Base-by-base conservation (phyloP, 2,329 filamentous ascomycete species). In the Ceratocystis destructans region DNA sequence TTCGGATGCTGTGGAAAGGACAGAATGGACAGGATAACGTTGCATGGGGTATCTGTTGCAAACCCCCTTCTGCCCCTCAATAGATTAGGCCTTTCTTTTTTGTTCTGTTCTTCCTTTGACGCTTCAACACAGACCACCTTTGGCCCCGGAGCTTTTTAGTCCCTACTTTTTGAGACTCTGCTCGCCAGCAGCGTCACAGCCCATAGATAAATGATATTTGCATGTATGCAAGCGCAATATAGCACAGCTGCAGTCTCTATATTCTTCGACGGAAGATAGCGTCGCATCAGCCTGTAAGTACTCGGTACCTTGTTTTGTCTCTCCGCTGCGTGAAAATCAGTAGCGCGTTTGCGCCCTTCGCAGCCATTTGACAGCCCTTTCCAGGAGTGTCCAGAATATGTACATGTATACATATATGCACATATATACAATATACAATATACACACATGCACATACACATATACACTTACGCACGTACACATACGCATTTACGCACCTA, bases 91-190 rank as follows among this genome's bases (percentile, higher is more conserved):
- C 46, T n/a, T 50, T 50, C n/a, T 50, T 22, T 20, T 20, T 37
- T 17, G 20, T 25, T 25, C 6, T 62, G 10, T n/a, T 25, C 17
- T 61, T 61, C 25, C 25, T 45, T 20, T 62, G 59, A 44, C 33
- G 31, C 48, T 50, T 50, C 15, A 50, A 50, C 48, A 50, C 48
- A 50, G 48, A 50, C 37, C 48, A 50, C 20, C 22, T 50, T 12
- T 41, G 37, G 48, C 48, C 22, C 25, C 53, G 53, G 53, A 57
- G 53, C 53, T 57, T 57, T 57, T 57, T 57, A 33, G 53, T 57
- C 61, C 10, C 33, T 46, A 22, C 37, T 62, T 44, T 46, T 25
- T n/a, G 44, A 37, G 6, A 17, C 17, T 10, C 33, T 22, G 46
- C 8, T 48, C 46, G n/a, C 20, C 48, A 41, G 37, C 37, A 41